Percentiles rank a stretch among this genome's conserved stretches.
Evolutionary conservation across 352 stramenopile species (phyloP).

Genomic region (Globisporangium parvum): DNA sequence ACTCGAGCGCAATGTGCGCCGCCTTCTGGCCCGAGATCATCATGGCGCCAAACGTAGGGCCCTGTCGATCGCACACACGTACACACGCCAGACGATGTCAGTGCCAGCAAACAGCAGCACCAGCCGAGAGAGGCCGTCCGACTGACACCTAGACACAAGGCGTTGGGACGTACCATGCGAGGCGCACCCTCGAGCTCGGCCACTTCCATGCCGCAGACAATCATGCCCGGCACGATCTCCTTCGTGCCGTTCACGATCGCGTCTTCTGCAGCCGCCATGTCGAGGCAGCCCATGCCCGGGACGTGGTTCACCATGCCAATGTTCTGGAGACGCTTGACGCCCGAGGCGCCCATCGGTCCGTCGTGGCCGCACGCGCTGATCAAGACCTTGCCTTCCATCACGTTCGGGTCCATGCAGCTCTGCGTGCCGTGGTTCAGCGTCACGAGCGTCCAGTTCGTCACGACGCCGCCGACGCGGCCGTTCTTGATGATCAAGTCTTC

Average conservation of each 20-base stretch:
- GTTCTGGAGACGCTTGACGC: slow-evolving; percentile 63
- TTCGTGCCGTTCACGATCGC: slow-evolving; percentile 56
- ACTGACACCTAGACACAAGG: neutral
- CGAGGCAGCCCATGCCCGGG: slow-evolving; percentile 49
- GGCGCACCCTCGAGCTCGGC: slow-evolving; percentile 51
- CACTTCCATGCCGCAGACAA: slow-evolving; percentile 59
- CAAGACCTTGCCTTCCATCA: slow-evolving; percentile 65
- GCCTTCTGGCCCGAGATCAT: slow-evolving; percentile 69
- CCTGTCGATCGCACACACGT: slow-evolving; percentile 11
- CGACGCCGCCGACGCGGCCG: slow-evolving; percentile 47
- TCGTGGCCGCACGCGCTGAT: slow-evolving; percentile 59
- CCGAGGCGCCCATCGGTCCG: slow-evolving; percentile 52
- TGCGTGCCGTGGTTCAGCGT: slow-evolving; percentile 63
- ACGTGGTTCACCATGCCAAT: slow-evolving; percentile 57
- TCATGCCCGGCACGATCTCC: slow-evolving; percentile 62
- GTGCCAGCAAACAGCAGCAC: neutral
- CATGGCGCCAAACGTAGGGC: slow-evolving; percentile 56
- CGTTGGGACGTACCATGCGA: slow-evolving; percentile 28
- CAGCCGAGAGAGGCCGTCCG: neutral
- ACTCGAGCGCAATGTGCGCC: slow-evolving; percentile 49
- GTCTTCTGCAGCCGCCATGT: slow-evolving; percentile 58
- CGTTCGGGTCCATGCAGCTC: slow-evolving; percentile 70
- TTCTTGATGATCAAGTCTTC: slow-evolving; percentile 66
- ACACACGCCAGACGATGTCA: neutral
- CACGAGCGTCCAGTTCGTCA: slow-evolving; percentile 68